Evolutionary conservation across 2,329 filamentous ascomycete genomes (phyloP).

Genomic region (Daldinia eschscholtzii): DNA sequence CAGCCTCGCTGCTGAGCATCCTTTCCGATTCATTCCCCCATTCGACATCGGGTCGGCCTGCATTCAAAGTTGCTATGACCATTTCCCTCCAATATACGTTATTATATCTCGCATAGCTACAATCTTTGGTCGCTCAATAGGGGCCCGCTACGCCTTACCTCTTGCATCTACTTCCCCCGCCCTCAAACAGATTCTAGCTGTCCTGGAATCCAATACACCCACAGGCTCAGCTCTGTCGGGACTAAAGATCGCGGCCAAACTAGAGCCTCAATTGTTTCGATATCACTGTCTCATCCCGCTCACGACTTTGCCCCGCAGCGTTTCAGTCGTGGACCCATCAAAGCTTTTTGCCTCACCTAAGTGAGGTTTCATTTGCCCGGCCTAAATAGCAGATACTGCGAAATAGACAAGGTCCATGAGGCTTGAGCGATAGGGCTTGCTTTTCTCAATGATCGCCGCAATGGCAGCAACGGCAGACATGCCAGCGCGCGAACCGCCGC

Average conservation of each 20-base stretch:
- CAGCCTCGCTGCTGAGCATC: slow-evolving; percentile 43
- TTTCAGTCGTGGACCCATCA: slow-evolving; percentile 33
- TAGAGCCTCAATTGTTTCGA: slow-evolving; percentile 44
- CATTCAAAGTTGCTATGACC: slow-evolving; percentile 43
- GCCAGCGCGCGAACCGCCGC: slow-evolving; percentile 45
- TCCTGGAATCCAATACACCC: slow-evolving; percentile 29
- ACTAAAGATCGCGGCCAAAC: slow-evolving; percentile 35
- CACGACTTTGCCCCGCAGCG: slow-evolving; percentile 31
- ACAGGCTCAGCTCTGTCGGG: slow-evolving; percentile 37
- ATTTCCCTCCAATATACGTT: slow-evolving; percentile 41
- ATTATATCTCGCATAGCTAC: slow-evolving; percentile 41
- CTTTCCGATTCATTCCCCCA: slow-evolving; percentile 26
- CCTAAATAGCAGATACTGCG: slow-evolving; percentile 43
- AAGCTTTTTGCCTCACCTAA: slow-evolving; percentile 35
- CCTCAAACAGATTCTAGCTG: slow-evolving; percentile 31
- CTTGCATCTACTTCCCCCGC: slow-evolving; percentile 39
- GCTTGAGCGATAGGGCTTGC: slow-evolving; percentile 40
- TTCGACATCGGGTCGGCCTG: slow-evolving; percentile 38
- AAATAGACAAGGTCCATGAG: slow-evolving; percentile 44
- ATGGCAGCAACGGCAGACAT: slow-evolving; percentile 49
- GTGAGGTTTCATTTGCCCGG: slow-evolving; percentile 39
- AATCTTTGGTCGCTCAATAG: slow-evolving; percentile 41
- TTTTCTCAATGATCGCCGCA: slow-evolving; percentile 38
- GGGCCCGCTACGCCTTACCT: slow-evolving; percentile 35
- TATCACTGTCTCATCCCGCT: slow-evolving; percentile 29